Evolutionary conservation across 352 stramenopile genomes (phyloP), one percentile per base, ranked within the genome.

Genomic region (Pythium folliculosum): DNA sequence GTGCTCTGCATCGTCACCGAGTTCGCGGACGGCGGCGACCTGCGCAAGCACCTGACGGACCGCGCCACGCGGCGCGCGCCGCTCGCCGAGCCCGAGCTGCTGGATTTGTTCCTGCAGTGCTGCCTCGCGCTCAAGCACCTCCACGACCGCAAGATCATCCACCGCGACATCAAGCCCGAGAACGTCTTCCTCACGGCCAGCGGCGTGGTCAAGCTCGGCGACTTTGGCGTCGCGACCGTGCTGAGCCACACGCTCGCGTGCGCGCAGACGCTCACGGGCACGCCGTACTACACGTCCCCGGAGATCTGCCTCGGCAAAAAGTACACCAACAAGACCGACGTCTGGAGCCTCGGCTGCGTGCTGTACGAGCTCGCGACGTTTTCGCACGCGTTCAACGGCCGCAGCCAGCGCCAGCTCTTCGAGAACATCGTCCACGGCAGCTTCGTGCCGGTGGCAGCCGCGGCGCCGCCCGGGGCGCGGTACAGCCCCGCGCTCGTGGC

Each of bases 261-360:
- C 59, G 82, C 82, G 1, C 73, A 89, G 65, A 92, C 84, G n/a
- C 77, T 84, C n/a, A 88, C 81, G 16, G 84, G 84, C 10, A 92
- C 84, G 2, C 84, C 84, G 55, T 98, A 97, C 74, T 98, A 98
- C 78, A 97, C 97, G 51, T 97, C 90, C 10, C 94, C 94, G 43
- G 94, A 98, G 73, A 96, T 98, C 49, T 97, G 90, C 69, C 77
- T 97, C 14, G 94, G 95, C 17, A 84, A 94, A 55, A 78, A 80
- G 16, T 98, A 98, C 80, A 96, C 97, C 57, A 80, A 93, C 62
- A 98, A 98, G 76, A 96, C 88, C 0, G 95, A 98, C 68, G 72
- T 98, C 19, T 98, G 95, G 95, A 97, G 93, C 35, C 75, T 98
- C 16, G 95, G 95, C 2, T 98, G 93, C 70, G 82, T 98, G 10